Evolutionary conservation across 371 early-diverging fungal genomes (phyloP).

Genomic region (Cokeromyces recurvatus): DNA sequence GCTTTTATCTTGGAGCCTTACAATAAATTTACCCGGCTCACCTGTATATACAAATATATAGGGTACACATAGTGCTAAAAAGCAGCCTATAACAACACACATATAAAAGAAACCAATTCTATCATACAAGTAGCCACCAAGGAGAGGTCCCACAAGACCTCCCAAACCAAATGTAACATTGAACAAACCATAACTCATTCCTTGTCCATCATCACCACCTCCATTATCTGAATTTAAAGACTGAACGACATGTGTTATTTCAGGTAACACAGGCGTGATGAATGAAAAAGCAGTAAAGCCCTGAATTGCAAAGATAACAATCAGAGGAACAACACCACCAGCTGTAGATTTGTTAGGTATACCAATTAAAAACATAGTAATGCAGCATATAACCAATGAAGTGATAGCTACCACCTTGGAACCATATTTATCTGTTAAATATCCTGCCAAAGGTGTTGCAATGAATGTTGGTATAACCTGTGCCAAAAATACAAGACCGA

Average conservation of each 20-base stretch:
- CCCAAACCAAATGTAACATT: slow-evolving; percentile 51
- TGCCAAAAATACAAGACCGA: slow-evolving; percentile 50
- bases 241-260: slow-evolving; percentile 41
- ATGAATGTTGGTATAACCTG: slow-evolving; percentile 43
- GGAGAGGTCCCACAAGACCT: slow-evolving; percentile 11
- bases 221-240: slow-evolving; percentile 22
- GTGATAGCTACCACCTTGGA: slow-evolving; percentile 31
- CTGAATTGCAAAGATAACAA: slow-evolving; percentile 35
- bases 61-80: slow-evolving; percentile 23
- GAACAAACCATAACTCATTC: slow-evolving; percentile 45
- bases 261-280: slow-evolving; percentile 41
- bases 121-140: slow-evolving; percentile 17
- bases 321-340: slow-evolving; percentile 30
- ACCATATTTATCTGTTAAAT: slow-evolving; percentile 41
- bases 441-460: slow-evolving; percentile 39
- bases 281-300: slow-evolving; percentile 39
- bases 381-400: slow-evolving; percentile 15
- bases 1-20: slow-evolving; percentile 5
- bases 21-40: slow-evolving; percentile 7
- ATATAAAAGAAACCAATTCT: slow-evolving; percentile 18
- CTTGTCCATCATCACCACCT: slow-evolving; percentile 42
- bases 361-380: slow-evolving; percentile 32
- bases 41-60: slow-evolving; percentile 26
- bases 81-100: slow-evolving; percentile 13
- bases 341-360: slow-evolving; percentile 26